A percentile compares a stretch with the other conserved stretches of the same genome.
Evolutionary conservation across 306 rosid genomes (phyloP).

Genomic region (Trifolium repens): DNA sequence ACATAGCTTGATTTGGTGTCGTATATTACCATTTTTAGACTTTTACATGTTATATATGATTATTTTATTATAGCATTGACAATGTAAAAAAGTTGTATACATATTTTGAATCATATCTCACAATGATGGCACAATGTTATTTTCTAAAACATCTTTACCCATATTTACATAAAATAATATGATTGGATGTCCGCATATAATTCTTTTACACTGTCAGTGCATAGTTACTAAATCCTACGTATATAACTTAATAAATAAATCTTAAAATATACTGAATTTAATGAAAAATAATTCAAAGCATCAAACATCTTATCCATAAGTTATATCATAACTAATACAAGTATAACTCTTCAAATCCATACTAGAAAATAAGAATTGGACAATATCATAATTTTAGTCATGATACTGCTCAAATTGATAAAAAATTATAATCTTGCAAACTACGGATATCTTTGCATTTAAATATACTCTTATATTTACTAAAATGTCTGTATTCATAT

Average conservation of each 20-base stretch:
- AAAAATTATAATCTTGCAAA: not conserved
- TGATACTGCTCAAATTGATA: not conserved
- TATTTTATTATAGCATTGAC: not conserved
- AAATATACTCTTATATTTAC: not conserved
- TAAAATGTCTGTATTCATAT: not conserved
- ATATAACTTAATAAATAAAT: not conserved
- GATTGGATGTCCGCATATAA: constrained; percentile 3
- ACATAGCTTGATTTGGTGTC: constrained; percentile 16
- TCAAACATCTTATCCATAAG: not conserved
- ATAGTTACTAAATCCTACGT: not conserved
- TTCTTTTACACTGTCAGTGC: not conserved
- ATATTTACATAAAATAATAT: not conserved
- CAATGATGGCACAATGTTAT: not conserved
- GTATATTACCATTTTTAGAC: constrained; percentile 29
- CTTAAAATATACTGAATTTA: not conserved
- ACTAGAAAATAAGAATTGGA: not conserved
- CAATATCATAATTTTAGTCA: not conserved
- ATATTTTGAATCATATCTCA: not conserved
- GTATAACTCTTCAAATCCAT: not conserved
- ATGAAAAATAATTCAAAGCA: not conserved
- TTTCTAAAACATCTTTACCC: not conserved
- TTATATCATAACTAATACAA: not conserved
- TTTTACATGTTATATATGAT: not conserved
- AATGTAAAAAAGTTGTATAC: not conserved
- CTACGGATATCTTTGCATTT: not conserved